Evolutionary conservation across 164 flowering plant genomes (phyloP).

Genomic region (Berberis vulgaris): DNA sequence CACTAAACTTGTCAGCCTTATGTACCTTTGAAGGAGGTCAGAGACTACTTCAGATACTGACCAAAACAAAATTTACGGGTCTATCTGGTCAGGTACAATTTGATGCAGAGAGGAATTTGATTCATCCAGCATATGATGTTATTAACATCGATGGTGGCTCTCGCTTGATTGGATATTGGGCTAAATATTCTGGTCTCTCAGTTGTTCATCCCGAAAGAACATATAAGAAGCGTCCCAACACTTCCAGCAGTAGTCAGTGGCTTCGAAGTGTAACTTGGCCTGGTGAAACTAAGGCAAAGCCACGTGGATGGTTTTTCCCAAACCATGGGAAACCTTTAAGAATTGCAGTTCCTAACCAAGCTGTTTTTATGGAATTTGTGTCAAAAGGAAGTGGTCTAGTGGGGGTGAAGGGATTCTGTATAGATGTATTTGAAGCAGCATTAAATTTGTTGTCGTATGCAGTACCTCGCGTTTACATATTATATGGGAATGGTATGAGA

Average conservation of each 20-base stretch:
- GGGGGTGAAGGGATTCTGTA: constrained; percentile 60
- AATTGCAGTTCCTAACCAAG: constrained; percentile 71
- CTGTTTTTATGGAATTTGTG: constrained; percentile 56
- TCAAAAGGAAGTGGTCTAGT: constrained; percentile 31
- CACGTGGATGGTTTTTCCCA: constrained; percentile 95
- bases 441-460: constrained; percentile 60
- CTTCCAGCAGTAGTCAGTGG: constrained; percentile 37
- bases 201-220: constrained; percentile 53
- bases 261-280: constrained; percentile 77
- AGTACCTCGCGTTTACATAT: constrained; percentile 50
- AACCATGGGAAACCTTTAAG: constrained; percentile 66
- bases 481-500: constrained; percentile 58
- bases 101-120: constrained; percentile 40
- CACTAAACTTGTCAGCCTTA: constrained; percentile 35
- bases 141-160: constrained; percentile 55
- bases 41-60: constrained; percentile 35
- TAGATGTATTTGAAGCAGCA: constrained; percentile 88
- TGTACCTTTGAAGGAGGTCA: constrained; percentile 50
- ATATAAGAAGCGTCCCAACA: constrained; percentile 43
- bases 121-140: constrained; percentile 63
- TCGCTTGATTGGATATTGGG: constrained; percentile 74
- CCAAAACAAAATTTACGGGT: constrained; percentile 51
- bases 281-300: constrained; percentile 44
- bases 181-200: constrained; percentile 72
- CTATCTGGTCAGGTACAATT: constrained; percentile 56